These are phyloP conservation scores for Pigoraptor vietnamica DNA, from an alignment of 78 protist genomes.

Conservation along the genomic window DNA sequence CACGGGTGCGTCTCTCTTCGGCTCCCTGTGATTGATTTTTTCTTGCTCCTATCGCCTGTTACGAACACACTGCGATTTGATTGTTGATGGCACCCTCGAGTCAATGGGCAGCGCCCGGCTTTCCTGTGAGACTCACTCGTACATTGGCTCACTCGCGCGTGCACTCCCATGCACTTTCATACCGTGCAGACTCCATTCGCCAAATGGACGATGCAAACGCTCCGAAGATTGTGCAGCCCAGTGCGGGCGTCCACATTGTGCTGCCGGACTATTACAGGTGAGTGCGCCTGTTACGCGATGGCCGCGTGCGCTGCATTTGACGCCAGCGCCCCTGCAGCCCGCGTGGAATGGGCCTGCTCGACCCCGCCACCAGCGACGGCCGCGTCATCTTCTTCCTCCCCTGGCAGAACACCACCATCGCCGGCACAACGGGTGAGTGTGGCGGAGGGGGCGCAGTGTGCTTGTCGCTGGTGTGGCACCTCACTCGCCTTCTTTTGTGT, in stretches of 20 bases:
- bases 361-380: slow-evolving; percentile 82
- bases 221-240: slow-evolving; percentile 44
- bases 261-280: slow-evolving; percentile 37
- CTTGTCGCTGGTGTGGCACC: not conserved
- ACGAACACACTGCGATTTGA: too few species aligned
- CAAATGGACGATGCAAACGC: slow-evolving; percentile 58
- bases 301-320: too few species aligned
- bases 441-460: not conserved
- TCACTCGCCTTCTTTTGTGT: too few species aligned
- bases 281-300: not conserved
- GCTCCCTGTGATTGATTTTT: not conserved
- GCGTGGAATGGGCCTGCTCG: slow-evolving; percentile 58
- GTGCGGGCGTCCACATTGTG: slow-evolving; percentile 71
- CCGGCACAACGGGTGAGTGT: slow-evolving; percentile 74
- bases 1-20: slow-evolving; percentile 24
- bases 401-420: slow-evolving; percentile 69
- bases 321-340: not conserved
- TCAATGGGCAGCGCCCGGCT: too few species aligned
- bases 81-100: too few species aligned
- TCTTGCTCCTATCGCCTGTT: not conserved
- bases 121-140: too few species aligned
- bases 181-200: slow-evolving; percentile 61
- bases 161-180: too few species aligned
- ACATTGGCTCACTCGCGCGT: too few species aligned
- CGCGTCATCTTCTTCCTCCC: slow-evolving; percentile 88